phyloP scores from a whole-genome alignment of 495 filamentous ascomycete genomes.

The Parathielavia hyrcaniae region DNA sequence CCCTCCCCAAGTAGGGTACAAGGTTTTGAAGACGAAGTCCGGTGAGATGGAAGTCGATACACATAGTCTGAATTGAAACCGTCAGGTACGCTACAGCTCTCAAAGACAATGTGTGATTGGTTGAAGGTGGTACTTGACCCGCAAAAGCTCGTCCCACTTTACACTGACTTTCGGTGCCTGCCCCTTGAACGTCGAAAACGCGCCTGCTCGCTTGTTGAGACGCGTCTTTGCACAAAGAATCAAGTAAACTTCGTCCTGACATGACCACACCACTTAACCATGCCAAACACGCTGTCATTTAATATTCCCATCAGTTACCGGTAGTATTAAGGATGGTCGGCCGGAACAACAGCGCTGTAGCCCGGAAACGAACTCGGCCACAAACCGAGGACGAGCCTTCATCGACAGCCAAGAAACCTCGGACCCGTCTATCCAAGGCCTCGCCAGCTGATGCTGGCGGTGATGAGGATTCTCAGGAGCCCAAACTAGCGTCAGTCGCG shows the following conservation, averaged over 20 bases:
- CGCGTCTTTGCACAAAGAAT: neutral
- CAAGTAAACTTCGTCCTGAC: neutral
- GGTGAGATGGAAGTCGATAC: too few relatives aligned
- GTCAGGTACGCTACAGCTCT: too few relatives aligned
- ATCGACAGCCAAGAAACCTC: slow-evolving; percentile 31
- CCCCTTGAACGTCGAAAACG: neutral
- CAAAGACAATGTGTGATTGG: too few relatives aligned
- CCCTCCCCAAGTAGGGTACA: too few relatives aligned
- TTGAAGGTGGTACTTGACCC: too few relatives aligned
- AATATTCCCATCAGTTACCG: neutral
- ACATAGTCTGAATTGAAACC: too few relatives aligned
- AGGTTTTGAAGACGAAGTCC: too few relatives aligned
- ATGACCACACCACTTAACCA: neutral
- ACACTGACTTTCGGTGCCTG: neutral
- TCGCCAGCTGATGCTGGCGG: neutral
- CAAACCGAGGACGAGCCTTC: slow-evolving; percentile 20
- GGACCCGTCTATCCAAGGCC: slow-evolving; percentile 19
- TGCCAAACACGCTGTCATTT: neutral
- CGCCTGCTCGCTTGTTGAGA: neutral
- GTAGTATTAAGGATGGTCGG: neutral
- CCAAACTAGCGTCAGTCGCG: slow-evolving; percentile 20
- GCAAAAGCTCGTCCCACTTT: neutral
- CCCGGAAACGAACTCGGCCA: slow-evolving; percentile 20
- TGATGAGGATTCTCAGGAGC: neutral
- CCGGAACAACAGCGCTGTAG: slow-evolving; percentile 7